Conservation (phyloP, 2,329 filamentous ascomycete genomes). For the Phialocephala sp. region DNA sequence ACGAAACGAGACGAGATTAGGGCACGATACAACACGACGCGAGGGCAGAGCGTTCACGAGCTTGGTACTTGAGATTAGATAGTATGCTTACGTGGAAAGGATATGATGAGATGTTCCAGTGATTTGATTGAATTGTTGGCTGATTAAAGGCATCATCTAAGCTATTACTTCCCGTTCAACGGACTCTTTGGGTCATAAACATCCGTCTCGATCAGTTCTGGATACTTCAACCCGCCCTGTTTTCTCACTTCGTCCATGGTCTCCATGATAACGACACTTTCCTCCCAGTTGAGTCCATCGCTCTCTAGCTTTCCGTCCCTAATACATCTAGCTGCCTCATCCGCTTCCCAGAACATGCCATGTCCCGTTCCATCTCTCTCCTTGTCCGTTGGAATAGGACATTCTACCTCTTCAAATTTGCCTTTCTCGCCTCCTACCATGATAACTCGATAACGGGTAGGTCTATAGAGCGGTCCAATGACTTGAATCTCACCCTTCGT, state of each 20-base stretch:
- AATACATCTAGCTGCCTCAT: slow-evolving; percentile 68
- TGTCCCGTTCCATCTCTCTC: slow-evolving; percentile 52
- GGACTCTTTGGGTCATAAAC: slow-evolving; percentile 65
- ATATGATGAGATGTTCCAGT: too few relatives aligned
- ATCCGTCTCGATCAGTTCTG: slow-evolving; percentile 67
- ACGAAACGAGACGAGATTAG: too few relatives aligned
- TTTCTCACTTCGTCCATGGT: slow-evolving; percentile 72
- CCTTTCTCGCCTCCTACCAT: slow-evolving; percentile 46
- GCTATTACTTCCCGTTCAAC: slow-evolving; percentile 50
- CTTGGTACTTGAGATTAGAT: too few relatives aligned
- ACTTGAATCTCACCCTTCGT: slow-evolving; percentile 71
- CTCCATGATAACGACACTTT: slow-evolving; percentile 73
- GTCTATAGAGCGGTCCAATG: slow-evolving; percentile 62
- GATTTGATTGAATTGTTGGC: too few relatives aligned
- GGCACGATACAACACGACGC: too few relatives aligned
- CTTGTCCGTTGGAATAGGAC: slow-evolving; percentile 51
- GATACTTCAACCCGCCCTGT: slow-evolving; percentile 67
- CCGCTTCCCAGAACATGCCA: slow-evolving; percentile 75
- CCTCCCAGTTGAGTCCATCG: slow-evolving; percentile 60
- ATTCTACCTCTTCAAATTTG: slow-evolving; percentile 42
- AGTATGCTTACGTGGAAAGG: too few relatives aligned
- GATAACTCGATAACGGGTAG: slow-evolving; percentile 58
- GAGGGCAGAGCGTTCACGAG: too few relatives aligned
- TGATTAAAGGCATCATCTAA: neutral
- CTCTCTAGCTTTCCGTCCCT: slow-evolving; percentile 68